Conservation (phyloP, 352 stramenopile genomes). For the Pythium phragmiticola region DNA sequence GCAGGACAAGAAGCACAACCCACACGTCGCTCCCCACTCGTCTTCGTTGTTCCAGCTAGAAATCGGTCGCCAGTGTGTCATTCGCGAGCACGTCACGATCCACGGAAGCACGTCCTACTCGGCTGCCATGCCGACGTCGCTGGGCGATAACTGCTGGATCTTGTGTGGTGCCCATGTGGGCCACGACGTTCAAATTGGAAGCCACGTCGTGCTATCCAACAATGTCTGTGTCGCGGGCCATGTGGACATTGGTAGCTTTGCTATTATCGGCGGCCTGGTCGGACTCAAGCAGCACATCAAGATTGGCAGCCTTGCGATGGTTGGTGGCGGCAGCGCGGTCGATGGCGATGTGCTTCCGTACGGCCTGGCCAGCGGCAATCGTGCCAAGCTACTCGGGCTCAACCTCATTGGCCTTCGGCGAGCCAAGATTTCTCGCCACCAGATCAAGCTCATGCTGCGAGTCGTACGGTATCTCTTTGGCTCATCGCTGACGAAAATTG, state of each 20-base stretch:
- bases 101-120: conserved; percentile 78
- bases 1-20: conserved; percentile 80
- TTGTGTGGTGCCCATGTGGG: conserved; percentile 73
- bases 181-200: conserved; percentile 64
- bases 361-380: conserved; percentile 70
- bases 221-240: conserved; percentile 82
- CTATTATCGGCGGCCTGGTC: conserved; percentile 76
- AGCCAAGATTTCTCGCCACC: conserved; percentile 50
- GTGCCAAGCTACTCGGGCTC: conserved; percentile 68
- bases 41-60: conserved; percentile 33
- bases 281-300: conserved; percentile 78
- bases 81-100: conserved; percentile 82
- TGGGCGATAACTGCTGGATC: conserved; percentile 82
- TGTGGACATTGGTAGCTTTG: conserved; percentile 69
- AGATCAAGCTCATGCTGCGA: conserved; percentile 79
- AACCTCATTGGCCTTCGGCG: conserved; percentile 77
- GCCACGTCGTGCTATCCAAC: conserved; percentile 77
- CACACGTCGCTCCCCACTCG: neutral
- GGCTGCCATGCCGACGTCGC: conserved; percentile 36
- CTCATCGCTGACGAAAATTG: conserved; percentile 35
- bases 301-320: conserved; percentile 69
- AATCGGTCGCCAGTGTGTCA: conserved; percentile 71
- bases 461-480: conserved; percentile 80
- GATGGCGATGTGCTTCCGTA: conserved; percentile 82
- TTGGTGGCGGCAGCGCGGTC: conserved; percentile 79